Evolutionary conservation across 2,329 filamentous ascomycete species (phyloP).

Genomic region (Monosporascus sp.): DNA sequence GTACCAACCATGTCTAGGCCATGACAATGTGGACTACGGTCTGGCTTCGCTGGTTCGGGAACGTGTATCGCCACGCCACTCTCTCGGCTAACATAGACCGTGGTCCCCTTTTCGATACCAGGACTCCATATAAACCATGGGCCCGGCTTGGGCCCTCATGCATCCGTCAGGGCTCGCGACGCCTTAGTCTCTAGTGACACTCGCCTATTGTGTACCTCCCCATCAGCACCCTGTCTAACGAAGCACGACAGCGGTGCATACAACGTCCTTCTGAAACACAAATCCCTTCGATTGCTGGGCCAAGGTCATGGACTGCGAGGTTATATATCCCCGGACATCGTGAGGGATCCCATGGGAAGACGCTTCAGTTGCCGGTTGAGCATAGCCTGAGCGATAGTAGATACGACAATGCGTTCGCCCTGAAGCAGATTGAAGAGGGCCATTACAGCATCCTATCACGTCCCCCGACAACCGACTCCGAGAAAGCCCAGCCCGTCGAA

Average conservation of each 20-base stretch:
- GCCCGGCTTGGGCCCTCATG: slow-evolving; percentile 80
- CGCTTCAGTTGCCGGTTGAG: too few species aligned
- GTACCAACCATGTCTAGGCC: slow-evolving; percentile 72
- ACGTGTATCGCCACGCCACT: background rate
- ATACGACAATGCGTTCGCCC: slow-evolving; percentile 77
- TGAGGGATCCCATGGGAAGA: slow-evolving; percentile 37
- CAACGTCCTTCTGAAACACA: slow-evolving; percentile 71
- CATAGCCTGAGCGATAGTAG: slow-evolving; percentile 32
- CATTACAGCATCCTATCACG: slow-evolving; percentile 72
- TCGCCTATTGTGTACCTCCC: slow-evolving; percentile 29
- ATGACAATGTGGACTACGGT: slow-evolving; percentile 66
- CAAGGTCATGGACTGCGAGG: slow-evolving; percentile 75
- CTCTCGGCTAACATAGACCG: slow-evolving; percentile 1
- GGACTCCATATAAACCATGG: slow-evolving; percentile 78
- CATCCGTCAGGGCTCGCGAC: slow-evolving; percentile 79
- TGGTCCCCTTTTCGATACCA: slow-evolving; percentile 82
- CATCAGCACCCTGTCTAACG: slow-evolving; percentile 1
- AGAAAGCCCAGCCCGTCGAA: slow-evolving; percentile 62
- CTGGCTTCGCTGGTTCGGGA: slow-evolving; percentile 76
- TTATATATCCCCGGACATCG: slow-evolving; percentile 82
- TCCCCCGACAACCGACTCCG: slow-evolving; percentile 61
- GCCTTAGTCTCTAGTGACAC: slow-evolving; percentile 76
- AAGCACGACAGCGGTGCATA: slow-evolving; percentile 65
- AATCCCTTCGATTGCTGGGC: slow-evolving; percentile 82
- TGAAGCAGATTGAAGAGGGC: slow-evolving; percentile 80